These are phyloP conservation scores for Rosa chinensis DNA, from an alignment of 306 rosid genomes.

Conservation along the genomic window DNA sequence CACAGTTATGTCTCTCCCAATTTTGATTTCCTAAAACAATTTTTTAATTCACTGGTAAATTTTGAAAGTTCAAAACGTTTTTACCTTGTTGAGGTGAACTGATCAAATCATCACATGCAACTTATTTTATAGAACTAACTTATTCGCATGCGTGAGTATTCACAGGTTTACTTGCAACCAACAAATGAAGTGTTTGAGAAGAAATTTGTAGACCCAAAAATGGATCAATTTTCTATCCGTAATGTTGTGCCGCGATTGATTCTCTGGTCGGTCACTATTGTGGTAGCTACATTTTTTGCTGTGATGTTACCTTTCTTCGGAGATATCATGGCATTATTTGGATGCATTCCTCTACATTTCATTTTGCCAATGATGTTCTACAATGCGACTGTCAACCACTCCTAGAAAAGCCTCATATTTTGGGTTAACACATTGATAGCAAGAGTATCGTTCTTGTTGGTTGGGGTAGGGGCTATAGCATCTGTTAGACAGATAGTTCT, in stretches of 20 bases:
- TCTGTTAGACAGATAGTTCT: constrained; percentile 66
- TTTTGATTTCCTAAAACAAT: too few species aligned
- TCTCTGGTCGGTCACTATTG: constrained; percentile 57
- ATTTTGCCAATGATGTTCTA: constrained; percentile 79
- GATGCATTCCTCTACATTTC: constrained; percentile 74
- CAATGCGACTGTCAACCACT: constrained; percentile 73
- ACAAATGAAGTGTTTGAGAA: constrained; percentile 73
- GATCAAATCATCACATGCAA: background rate
- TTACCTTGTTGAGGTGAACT: background rate
- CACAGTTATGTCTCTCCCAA: too few species aligned
- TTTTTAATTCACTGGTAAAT: too few species aligned
- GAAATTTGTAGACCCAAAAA: constrained; percentile 57
- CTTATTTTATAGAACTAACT: background rate
- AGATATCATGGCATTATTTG: constrained; percentile 78
- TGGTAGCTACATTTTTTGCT: constrained; percentile 55
- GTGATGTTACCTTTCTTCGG: constrained; percentile 88
- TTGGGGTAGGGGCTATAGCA: constrained; percentile 62
- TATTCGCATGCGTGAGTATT: background rate
- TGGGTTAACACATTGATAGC: constrained; percentile 66
- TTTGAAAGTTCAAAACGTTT: background rate
- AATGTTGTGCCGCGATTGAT: constrained; percentile 67
- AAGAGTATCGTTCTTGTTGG: constrained; percentile 46
- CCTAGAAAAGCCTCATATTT: constrained; percentile 43
- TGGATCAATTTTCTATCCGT: constrained; percentile 52
- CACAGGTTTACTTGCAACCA: constrained; percentile 76